Base-by-base conservation (phyloP, 2,329 filamentous ascomycete genomes). In the Davidsoniella virescens region DNA sequence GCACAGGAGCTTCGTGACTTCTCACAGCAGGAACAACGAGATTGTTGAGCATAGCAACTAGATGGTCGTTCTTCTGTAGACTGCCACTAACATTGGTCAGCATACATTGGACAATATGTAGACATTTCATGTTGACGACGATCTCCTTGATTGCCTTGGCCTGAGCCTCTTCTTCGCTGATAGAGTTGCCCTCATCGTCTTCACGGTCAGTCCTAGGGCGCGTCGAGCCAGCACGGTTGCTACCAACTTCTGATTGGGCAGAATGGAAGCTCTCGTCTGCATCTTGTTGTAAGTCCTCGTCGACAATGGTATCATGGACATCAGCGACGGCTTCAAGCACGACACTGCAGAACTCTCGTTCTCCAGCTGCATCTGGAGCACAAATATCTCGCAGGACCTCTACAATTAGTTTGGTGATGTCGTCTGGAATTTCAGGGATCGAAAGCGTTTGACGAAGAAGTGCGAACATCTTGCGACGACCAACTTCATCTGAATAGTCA, bases 41-140 rank as follows among this genome's bases (percentile, higher is more conserved):
- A 56, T 92, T 96, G 69, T 98, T 96, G 46, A 98, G 72, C 84
- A 96, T 95, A n/a, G 85, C 85, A 3, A 94, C 86, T n/a, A 96
- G 68, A 60, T 94, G 83, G 52, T 84, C 80, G 62, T 94, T 94
- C 57, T 88, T 77, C 64, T 95, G 87, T 37, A 96, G 70, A 59
- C 84, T 84, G 54, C 87, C 86, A 49, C 84, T 75, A 8, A 98
- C 86, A 60, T 96, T 94, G 61, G 93, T 81, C 47, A 98, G 74
- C 84, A 96, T 94, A 70, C 87, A 96, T 64, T 95, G 87, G 23
- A 93, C 88, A 57, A 98, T 95, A 61, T 95, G 85, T 54, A 98
- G 73, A 64, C 92, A 96, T 67, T 96, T 96, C 78, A 95, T 88
- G 69, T 96, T 96, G 63, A 96, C 84, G 70, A 95, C 80, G 61